Percentiles rank a stretch among this genome's conserved stretches.
Conservation (phyloP, 1,284 basidiomycete species). For the Vanrija humicola region DNA sequence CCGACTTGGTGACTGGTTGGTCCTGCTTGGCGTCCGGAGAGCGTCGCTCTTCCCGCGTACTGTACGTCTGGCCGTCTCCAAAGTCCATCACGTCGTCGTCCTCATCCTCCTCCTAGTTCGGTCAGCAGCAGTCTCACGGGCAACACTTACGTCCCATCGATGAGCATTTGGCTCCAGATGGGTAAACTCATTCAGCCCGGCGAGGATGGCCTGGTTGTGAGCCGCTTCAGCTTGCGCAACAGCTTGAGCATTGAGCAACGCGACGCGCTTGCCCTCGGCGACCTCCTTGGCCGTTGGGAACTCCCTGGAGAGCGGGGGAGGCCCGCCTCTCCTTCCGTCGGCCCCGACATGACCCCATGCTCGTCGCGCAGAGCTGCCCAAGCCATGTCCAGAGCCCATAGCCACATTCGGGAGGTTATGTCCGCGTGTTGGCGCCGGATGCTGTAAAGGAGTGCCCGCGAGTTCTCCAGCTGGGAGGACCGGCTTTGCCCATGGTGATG, state of each 20-base stretch:
- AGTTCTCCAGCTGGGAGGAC: conserved; percentile 16
- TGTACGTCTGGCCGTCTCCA: conserved; percentile 83
- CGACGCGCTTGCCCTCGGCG: conserved; percentile 55
- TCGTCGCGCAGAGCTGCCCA: conserved; percentile 19
- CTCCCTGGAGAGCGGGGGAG: conserved; percentile 33
- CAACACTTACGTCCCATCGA: conserved; percentile 82
- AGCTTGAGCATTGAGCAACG: conserved; percentile 32
- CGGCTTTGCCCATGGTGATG: conserved; percentile 46
- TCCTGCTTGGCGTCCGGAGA: conserved; percentile 23
- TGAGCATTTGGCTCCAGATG: conserved; percentile 87
- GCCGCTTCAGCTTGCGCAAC: conserved; percentile 51
- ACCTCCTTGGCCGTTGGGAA: conserved; percentile 93
- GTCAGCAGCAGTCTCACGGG: conserved; percentile 40
- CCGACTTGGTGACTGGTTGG: conserved; percentile 39
- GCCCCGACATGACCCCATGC: conserved; percentile 16
- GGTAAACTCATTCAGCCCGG: conserved; percentile 73
- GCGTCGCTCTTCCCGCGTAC: conserved; percentile 54
- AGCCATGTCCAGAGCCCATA: conserved; percentile 32
- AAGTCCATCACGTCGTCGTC: conserved; percentile 89
- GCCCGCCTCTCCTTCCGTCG: conserved; percentile 4
- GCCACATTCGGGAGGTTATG: conserved; percentile 19
- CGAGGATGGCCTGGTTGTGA: conserved; percentile 59
- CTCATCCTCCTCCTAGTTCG: conserved; percentile 74
- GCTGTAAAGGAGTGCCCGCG: conserved; percentile 19
- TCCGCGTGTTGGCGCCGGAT: conserved; percentile 27